Evolutionary conservation across 768 basidiomycete genomes (phyloP), one percentile per base, ranked within the genome.

Genomic region (Phylloporus sp.): DNA sequence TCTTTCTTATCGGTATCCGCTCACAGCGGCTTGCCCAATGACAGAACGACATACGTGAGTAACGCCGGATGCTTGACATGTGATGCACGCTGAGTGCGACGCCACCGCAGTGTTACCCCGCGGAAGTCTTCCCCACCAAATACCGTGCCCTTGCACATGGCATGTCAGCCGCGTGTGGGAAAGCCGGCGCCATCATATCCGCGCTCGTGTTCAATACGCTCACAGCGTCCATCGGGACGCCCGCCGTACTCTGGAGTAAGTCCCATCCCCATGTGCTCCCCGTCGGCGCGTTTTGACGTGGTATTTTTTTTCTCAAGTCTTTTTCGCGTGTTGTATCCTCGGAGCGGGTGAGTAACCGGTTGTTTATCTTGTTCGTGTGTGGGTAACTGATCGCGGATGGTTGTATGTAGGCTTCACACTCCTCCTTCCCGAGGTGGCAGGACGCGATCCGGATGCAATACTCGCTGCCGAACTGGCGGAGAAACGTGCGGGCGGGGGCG

Each of bases 121-220:
- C 82, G 4, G 86, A 88, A 66, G 81, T 88, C 10, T 88, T 87
- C 71, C 88, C 87, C 0, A 90, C 88, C 1, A 72, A 80, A 29
- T 87, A 80, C 67, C 76, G 81, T 36, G 84, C 82, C 21, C 76
- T 76, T 38, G 86, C 86, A 13, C 87, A 89, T 60, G 88, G 88
- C 23, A 68, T 86, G 11, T 81, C 79, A 2, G 87, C 88, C 3
- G 88, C 86, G 0, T 68, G 68, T 32, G 88, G 88, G 17, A 90
- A 90, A 60, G 71, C 69, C 0, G 88, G 87, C 42, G 88, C 87
- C 1, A 87, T 90, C 71, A 75, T 88, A 53, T 80, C 82, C 10
- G 81, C 83, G 1, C 76, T 88, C 34, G 84, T 72, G 2, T 88
- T 89, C 71, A 86, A 85, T 64, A 69, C 73, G 1, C 71, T 88